These are phyloP conservation scores for Microsporum canis DNA, from an alignment of 2,329 filamentous ascomycete species.

Conservation along the genomic window DNA sequence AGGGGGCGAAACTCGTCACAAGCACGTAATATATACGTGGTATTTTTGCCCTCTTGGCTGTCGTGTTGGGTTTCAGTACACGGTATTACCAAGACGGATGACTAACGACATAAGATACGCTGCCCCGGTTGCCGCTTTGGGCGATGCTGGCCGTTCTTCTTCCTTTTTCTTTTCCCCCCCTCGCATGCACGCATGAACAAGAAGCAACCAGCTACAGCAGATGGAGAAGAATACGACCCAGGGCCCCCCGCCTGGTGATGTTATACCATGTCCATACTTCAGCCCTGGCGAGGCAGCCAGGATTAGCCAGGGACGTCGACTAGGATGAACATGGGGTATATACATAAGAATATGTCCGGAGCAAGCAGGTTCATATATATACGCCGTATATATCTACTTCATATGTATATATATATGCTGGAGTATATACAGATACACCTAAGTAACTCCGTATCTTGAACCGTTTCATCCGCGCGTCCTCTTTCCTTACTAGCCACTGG, in stretches of 20 bases:
- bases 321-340: not conserved
- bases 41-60: not conserved
- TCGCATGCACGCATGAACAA: not conserved
- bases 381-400: not conserved
- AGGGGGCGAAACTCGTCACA: slow-evolving; percentile 1
- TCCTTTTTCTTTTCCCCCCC: not conserved
- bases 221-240: not conserved
- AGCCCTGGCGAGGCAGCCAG: not conserved
- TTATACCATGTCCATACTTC: not conserved
- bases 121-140: not conserved
- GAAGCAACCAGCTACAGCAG: not conserved
- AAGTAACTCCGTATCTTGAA: not conserved
- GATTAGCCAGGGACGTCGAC: not conserved
- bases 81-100: not conserved
- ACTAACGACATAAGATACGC: not conserved
- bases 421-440: not conserved
- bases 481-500: not conserved
- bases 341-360: not conserved
- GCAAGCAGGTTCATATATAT: not conserved
- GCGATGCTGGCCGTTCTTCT: not conserved
- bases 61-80: not conserved
- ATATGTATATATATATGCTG: not conserved
- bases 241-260: not conserved
- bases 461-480: slow-evolving; percentile 2
- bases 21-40: not conserved